Conservation (phyloP, 1,284 basidiomycete genomes). For the Tilletia setariae region DNA sequence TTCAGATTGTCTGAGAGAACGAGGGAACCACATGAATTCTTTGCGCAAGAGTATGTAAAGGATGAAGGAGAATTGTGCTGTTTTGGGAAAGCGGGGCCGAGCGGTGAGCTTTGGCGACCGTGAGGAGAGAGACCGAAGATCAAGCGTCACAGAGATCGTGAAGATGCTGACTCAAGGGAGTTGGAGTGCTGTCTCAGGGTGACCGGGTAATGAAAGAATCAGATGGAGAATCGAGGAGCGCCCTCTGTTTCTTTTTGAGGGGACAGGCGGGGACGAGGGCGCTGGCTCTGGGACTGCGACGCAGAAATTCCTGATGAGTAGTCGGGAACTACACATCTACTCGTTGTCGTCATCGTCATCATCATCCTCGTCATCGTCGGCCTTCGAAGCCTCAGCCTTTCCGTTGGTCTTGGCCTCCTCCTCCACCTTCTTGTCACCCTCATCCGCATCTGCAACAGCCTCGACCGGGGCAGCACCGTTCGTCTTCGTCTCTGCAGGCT, state of each 20-base stretch:
- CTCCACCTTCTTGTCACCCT: not conserved
- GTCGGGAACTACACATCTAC: not conserved
- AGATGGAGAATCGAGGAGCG: not conserved
- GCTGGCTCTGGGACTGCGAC: not conserved
- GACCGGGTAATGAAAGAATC: not conserved
- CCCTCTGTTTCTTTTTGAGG: not conserved
- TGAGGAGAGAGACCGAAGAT: too few relatives aligned
- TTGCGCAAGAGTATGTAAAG: not conserved
- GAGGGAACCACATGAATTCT: not conserved
- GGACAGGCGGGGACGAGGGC: not conserved
- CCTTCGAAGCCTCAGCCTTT: not conserved
- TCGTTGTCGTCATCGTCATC: not conserved
- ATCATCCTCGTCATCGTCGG: constrained; percentile 2
- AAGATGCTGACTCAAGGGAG: too few relatives aligned
- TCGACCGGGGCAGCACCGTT: not conserved
- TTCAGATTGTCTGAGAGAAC: not conserved
- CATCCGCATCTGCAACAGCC: not conserved
- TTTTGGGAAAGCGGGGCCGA: too few relatives aligned
- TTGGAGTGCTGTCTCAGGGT: not conserved
- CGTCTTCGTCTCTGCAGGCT: not conserved
- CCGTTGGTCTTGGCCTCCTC: not conserved
- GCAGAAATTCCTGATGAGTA: not conserved
- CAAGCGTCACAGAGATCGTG: too few relatives aligned
- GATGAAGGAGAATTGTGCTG: not conserved
- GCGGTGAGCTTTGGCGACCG: too few relatives aligned